phyloP scores from a whole-genome alignment of 768 basidiomycete species.

The Rhizopogon vesiculosus region DNA sequence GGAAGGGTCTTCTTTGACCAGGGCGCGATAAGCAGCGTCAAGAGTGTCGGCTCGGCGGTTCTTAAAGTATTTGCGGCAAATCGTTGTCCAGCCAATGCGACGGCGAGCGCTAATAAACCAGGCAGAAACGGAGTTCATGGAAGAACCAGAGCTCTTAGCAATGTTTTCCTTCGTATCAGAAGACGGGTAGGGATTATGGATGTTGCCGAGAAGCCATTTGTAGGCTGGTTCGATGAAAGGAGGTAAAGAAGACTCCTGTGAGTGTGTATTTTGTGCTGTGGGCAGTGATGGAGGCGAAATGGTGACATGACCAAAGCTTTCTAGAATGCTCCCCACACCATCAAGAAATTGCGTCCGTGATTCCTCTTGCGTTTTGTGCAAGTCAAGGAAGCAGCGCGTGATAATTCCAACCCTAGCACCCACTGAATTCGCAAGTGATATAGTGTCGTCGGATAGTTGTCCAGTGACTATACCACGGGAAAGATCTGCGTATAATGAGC shows the following conservation, averaged over 20 bases:
- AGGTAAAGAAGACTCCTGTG: neutral
- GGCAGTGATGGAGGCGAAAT: neutral
- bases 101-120: constrained; percentile 49
- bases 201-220: constrained; percentile 39
- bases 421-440: neutral
- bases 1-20: constrained; percentile 12
- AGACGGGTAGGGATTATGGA: constrained; percentile 51
- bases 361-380: neutral
- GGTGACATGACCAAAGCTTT: neutral
- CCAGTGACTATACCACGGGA: neutral
- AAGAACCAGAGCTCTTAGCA: constrained; percentile 16
- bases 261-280: neutral
- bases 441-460: neutral
- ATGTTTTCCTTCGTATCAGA: constrained; percentile 24
- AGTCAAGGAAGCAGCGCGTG: neutral
- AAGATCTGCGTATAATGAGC: neutral
- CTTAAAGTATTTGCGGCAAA: constrained; percentile 28
- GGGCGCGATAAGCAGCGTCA: constrained; percentile 22
- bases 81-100: constrained; percentile 48
- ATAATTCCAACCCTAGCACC: neutral
- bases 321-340: neutral
- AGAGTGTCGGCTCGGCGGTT: constrained; percentile 18
- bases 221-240: constrained; percentile 18
- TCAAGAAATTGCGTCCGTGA: neutral
- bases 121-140: constrained; percentile 28